Percentiles rank a stretch among this genome's conserved stretches.
Evolutionary conservation across 2,329 filamentous ascomycete genomes (phyloP).

Genomic region (Albifimbria verrucaria): DNA sequence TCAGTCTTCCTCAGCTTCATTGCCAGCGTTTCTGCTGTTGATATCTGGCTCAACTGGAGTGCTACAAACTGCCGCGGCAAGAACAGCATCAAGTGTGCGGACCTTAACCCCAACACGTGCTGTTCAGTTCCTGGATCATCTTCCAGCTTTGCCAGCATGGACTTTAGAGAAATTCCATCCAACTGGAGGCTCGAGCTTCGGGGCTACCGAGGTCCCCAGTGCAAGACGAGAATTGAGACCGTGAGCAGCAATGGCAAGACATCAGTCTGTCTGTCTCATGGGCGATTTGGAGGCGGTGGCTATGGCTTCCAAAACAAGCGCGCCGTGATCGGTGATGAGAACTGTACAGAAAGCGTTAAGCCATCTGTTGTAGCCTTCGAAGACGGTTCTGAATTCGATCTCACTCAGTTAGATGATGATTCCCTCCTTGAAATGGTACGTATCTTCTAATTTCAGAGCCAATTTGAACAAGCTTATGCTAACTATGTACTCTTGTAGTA

Average conservation of each 20-base stretch:
- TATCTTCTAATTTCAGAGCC: background rate
- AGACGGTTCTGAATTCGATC: background rate
- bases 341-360: background rate
- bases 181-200: background rate
- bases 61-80: no score
- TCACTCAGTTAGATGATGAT: background rate
- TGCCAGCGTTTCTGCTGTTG: background rate
- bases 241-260: background rate
- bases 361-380: background rate
- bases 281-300: background rate
- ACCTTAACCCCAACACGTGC: background rate
- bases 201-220: background rate
- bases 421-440: background rate
- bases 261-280: background rate
- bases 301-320: background rate
- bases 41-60: background rate
- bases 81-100: background rate
- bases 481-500: background rate
- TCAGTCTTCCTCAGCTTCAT: background rate
- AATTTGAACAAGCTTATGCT: background rate
- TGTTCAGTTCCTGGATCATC: no score
- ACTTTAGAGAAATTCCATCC: background rate
- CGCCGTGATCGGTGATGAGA: background rate
- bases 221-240: background rate
- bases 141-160: background rate